A percentile compares a stretch with the other conserved stretches of the same genome.
These are phyloP conservation scores for Sphagnum contortum DNA, from an alignment of 225 moss, liverwort and hornwort species.

Conservation along the genomic window DNA sequence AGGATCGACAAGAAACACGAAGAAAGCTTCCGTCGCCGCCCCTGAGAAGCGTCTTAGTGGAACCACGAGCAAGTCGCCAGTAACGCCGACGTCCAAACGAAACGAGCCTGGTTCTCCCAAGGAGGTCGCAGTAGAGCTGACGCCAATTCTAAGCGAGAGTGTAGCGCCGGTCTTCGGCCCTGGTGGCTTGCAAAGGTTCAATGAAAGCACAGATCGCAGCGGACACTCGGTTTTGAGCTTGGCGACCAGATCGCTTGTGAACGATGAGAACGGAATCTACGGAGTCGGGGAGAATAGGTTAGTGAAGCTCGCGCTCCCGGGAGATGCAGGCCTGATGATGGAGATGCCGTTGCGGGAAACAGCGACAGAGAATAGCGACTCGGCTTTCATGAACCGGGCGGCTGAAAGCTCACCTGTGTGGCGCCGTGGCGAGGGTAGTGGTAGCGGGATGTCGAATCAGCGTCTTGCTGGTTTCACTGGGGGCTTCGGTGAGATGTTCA, in stretches of 20 bases:
- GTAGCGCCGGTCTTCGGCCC: constrained; percentile 48
- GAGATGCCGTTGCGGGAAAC: constrained; percentile 1
- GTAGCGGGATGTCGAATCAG: constrained; percentile 8
- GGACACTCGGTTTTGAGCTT: background rate
- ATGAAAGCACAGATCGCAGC: constrained; percentile 34
- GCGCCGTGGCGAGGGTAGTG: constrained; percentile 8
- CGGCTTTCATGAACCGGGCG: constrained; percentile 48
- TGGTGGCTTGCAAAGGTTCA: constrained; percentile 40
- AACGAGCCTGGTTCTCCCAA: background rate
- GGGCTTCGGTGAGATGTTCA: constrained; percentile 6
- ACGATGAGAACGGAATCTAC: background rate
- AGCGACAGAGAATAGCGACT: constrained; percentile 13
- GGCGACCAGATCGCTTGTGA: background rate
- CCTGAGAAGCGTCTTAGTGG: background rate
- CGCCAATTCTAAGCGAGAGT: constrained; percentile 43
- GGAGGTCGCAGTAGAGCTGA: constrained; percentile 4
- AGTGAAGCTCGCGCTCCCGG: constrained; percentile 6
- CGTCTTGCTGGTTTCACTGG: constrained; percentile 9
- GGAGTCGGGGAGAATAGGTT: constrained; percentile 18
- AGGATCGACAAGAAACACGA: constrained; percentile 10
- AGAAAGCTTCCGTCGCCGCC: constrained; percentile 11
- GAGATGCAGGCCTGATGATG: background rate
- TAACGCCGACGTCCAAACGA: background rate
- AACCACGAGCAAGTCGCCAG: background rate
- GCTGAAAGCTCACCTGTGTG: constrained; percentile 27